Evolutionary conservation across 352 stramenopile genomes (phyloP), one percentile per base, ranked within the genome.

Genomic region (Thalassiosira mediterranea): DNA sequence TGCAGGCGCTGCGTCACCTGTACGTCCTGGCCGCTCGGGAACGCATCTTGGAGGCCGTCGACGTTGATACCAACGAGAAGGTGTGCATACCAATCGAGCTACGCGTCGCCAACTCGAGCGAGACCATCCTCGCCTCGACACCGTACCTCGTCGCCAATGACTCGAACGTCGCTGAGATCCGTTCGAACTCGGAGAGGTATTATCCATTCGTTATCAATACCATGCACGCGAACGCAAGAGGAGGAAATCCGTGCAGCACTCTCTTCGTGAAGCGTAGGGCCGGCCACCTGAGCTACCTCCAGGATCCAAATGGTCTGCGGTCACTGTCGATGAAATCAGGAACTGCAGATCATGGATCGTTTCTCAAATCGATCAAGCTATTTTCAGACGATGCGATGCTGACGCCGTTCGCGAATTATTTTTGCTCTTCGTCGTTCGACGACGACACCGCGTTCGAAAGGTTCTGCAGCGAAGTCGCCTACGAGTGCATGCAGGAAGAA

Each of bases 1-100:
- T 96, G 10, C 92, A 96, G 77, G 85, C 90, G 7, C 79, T 95
- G 21, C 90, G 96, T 0, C 96, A 98, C 78, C 72, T 98, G 11
- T 96, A 95, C 70, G 90, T 91, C 10, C 76, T 96, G 44, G 91
- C 91, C 0, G 84, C 90, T 1, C 82, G 92, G 65, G 74, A 89
- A 15, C 72, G 87, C 11, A 81, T 88, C 13, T 34, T 96, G 19
- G 80, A 91, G 64, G 81, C 89, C 11, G 67, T 93, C 21, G 91
- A 96, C 60, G 81, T 94, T 1, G 90, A 95, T 51, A 91, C 81
- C 17, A 74, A 79, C 7, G 76, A 92, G 74, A 86, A 72, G 61
- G 84, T 94, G 10, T 91, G 77, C 61, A 76, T 95, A 40, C 89
- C 88, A 17, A 78, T 96, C 44, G 69, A 92, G 58, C 79, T 94